Evolutionary conservation across 148 eudicot genomes (phyloP).

Genomic region (Cornus kousa): DNA sequence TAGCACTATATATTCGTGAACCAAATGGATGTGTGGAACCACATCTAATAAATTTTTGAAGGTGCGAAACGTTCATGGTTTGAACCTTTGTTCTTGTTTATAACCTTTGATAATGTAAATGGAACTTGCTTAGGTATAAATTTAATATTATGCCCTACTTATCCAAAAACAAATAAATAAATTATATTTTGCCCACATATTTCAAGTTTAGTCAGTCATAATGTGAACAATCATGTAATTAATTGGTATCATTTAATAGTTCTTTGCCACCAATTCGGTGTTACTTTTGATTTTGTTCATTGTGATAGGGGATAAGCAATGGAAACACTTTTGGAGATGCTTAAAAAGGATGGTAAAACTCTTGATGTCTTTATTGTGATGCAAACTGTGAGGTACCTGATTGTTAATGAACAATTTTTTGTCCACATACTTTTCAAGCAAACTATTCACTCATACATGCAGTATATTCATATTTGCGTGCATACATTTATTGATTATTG

Average conservation of each 20-base stretch:
- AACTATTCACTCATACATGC: not conserved
- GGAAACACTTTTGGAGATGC: constrained; percentile 63
- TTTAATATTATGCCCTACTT: not conserved
- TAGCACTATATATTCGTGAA: not conserved
- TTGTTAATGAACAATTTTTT: not conserved
- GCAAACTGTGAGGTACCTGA: constrained; percentile 75
- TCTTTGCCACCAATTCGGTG: constrained; percentile 1
- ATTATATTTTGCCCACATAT: no score
- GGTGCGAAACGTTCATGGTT: not conserved
- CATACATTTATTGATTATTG: not conserved
- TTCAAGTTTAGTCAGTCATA: not conserved
- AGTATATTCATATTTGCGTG: not conserved
- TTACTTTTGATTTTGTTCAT: constrained; percentile 9
- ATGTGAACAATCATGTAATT: not conserved
- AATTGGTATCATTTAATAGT: not conserved
- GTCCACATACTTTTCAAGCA: not conserved
- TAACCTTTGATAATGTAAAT: not conserved
- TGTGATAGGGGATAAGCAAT: constrained; percentile 41
- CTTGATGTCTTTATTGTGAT: constrained; percentile 68
- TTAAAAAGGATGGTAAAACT: constrained; percentile 41
- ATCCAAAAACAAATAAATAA: no score
- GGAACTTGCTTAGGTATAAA: not conserved
- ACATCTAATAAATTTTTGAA: no score
- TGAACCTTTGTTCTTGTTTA: not conserved
- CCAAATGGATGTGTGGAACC: not conserved